Conservation (phyloP, 202 grass and related monocot genomes). For the Setaria italica region DNA sequence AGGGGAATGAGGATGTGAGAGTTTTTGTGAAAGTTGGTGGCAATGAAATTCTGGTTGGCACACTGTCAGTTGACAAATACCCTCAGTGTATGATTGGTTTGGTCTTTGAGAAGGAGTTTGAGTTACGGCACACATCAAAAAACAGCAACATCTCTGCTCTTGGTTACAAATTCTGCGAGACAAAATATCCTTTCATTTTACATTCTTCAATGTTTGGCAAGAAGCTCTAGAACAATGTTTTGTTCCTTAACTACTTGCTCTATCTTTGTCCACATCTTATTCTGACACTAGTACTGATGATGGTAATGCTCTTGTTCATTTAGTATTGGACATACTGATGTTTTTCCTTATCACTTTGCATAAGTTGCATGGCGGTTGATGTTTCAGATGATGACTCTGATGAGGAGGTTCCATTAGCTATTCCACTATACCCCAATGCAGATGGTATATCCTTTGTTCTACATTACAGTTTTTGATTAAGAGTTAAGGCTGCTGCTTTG, state of each 20-base stretch:
- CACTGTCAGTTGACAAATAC: conserved; percentile 52
- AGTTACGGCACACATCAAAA: conserved; percentile 58
- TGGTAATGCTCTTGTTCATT: conserved; percentile 42
- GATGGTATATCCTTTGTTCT: conserved; percentile 41
- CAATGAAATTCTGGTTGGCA: conserved; percentile 44
- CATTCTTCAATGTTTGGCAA: conserved; percentile 12
- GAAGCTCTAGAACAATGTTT: conserved; percentile 14
- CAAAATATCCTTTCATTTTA: conserved; percentile 50
- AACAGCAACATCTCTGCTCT: conserved; percentile 40
- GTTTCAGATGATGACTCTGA: conserved; percentile 51
- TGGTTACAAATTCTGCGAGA: conserved; percentile 40
- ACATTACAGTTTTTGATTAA: background rate
- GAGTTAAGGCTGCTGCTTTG: background rate
- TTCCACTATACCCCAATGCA: conserved; percentile 32
- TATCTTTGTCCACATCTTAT: conserved; percentile 24
- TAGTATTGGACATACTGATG: conserved; percentile 18
- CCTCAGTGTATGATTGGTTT: conserved; percentile 49
- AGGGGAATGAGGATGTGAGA: conserved; percentile 41
- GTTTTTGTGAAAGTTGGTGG: conserved; percentile 50
- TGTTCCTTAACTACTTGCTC: conserved; percentile 38
- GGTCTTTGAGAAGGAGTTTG: conserved; percentile 64
- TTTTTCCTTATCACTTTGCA: conserved; percentile 9
- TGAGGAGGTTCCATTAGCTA: conserved; percentile 39
- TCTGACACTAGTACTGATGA: background rate
- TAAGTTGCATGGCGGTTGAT: conserved; percentile 8